Percentiles rank a stretch among this genome's conserved stretches.
These are phyloP conservation scores for Aspergillus vadensis DNA, from an alignment of 2,329 filamentous ascomycete genomes.

Conservation along the genomic window DNA sequence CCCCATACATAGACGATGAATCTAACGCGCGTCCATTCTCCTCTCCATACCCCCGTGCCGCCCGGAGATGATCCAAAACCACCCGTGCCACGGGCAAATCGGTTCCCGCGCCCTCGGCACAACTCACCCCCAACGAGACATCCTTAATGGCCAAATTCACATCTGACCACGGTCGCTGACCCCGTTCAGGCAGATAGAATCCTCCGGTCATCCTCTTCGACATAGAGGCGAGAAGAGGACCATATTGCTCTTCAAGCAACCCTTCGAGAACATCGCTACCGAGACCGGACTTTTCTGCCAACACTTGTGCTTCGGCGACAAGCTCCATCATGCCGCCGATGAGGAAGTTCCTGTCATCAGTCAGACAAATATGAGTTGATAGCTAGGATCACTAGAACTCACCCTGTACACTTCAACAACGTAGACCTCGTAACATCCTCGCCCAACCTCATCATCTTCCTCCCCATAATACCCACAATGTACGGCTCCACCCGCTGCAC, in stretches of 20 bases:
- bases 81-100: constrained; percentile 47
- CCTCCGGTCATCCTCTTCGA: constrained; percentile 33
- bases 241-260: constrained; percentile 34
- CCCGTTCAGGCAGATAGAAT: constrained; percentile 31
- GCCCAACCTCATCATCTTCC: constrained; percentile 3
- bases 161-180: constrained; percentile 48
- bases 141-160: constrained; percentile 55
- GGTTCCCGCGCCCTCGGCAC: constrained; percentile 45
- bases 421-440: constrained; percentile 1
- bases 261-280: constrained; percentile 27
- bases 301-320: constrained; percentile 33
- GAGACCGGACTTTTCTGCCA: constrained; percentile 34
- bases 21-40: constrained; percentile 45
- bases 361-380: no score
- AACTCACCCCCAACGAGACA: constrained; percentile 52
- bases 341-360: constrained; percentile 26
- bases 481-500: constrained; percentile 3
- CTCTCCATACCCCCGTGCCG: constrained; percentile 46
- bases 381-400: neutral
- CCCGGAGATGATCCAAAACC: constrained; percentile 46
- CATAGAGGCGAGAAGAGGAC: constrained; percentile 28
- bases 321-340: constrained; percentile 29
- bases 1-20: constrained; percentile 55
- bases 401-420: constrained; percentile 9
- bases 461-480: constrained; percentile 6